Conservation (phyloP, 129 eudicot species). For the Deinandra increscens region DNA sequence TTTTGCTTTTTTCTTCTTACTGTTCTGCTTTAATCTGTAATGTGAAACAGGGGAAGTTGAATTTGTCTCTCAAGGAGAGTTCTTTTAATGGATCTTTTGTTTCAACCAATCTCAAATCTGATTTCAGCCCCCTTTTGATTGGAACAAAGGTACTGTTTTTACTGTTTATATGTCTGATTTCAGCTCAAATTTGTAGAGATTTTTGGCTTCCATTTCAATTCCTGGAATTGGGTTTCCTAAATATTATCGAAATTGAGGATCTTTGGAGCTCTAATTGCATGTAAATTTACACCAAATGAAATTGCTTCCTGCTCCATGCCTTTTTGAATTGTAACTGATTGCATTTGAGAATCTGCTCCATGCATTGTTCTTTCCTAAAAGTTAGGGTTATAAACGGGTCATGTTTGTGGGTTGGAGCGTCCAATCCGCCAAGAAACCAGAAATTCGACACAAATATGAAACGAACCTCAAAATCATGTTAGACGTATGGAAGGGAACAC, state of each 20-base stretch:
- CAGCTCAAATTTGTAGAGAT: not conserved
- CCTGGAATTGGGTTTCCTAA: not conserved
- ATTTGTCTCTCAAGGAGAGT: constrained; percentile 48
- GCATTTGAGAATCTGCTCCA: not conserved
- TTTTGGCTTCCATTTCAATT: not conserved
- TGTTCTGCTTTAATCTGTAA: constrained; percentile 11
- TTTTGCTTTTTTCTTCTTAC: not conserved
- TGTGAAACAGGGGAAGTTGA: constrained; percentile 54
- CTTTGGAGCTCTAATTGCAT: not conserved
- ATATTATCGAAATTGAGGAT: constrained; percentile 11
- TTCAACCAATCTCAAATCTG: constrained; percentile 45
- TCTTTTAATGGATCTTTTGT: constrained; percentile 53
- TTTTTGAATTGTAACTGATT: not conserved
- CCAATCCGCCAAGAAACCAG: too few relatives aligned
- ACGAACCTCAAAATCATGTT: too few relatives aligned
- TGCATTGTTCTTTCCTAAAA: not conserved
- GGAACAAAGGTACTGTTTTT: constrained; percentile 50
- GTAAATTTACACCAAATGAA: not conserved
- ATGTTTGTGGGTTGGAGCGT: too few relatives aligned
- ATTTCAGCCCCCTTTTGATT: constrained; percentile 43
- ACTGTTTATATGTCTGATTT: not conserved
- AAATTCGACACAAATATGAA: too few relatives aligned
- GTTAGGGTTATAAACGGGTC: too few relatives aligned
- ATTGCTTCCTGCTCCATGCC: not conserved
- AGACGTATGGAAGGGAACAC: too few relatives aligned